These are phyloP conservation scores for Spergularia marina DNA, from an alignment of 148 eudicot genomes.

Conservation along the genomic window DNA sequence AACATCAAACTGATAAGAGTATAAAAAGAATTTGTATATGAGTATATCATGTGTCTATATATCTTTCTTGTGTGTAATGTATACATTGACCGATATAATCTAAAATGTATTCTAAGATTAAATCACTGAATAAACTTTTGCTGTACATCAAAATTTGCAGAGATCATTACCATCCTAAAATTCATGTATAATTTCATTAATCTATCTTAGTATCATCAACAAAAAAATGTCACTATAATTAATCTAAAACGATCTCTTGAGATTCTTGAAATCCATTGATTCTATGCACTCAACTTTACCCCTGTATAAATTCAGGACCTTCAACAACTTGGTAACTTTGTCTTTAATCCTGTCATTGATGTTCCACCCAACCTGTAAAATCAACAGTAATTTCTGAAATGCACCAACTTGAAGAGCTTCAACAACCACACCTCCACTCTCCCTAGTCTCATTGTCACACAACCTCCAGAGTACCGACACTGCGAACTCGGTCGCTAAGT, in stretches of 20 bases:
- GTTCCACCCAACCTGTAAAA: constrained; percentile 65
- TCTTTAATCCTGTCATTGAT: constrained; percentile 50
- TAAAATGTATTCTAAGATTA: constrained; percentile 17
- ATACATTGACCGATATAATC: neutral
- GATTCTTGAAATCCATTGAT: constrained; percentile 65
- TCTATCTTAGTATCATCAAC: neutral
- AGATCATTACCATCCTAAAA: neutral
- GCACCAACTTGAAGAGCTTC: constrained; percentile 81
- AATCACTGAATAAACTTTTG: neutral
- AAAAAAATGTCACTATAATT: neutral
- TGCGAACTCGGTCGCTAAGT: constrained; percentile 63
- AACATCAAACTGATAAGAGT: neutral
- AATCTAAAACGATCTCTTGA: constrained; percentile 56
- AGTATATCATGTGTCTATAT: neutral
- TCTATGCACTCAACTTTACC: constrained; percentile 62
- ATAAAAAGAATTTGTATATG: neutral
- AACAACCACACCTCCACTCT: constrained; percentile 41
- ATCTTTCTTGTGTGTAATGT: constrained; percentile 6
- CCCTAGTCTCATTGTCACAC: constrained; percentile 35
- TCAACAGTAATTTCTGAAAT: constrained; percentile 69
- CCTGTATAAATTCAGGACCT: constrained; percentile 52
- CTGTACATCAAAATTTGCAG: constrained; percentile 27
- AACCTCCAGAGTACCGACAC: constrained; percentile 60
- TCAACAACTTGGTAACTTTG: constrained; percentile 62
- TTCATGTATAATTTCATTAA: neutral